These are phyloP conservation scores for Thelephora terrestris DNA, from an alignment of 1,284 basidiomycete species.

Conservation along the genomic window DNA sequence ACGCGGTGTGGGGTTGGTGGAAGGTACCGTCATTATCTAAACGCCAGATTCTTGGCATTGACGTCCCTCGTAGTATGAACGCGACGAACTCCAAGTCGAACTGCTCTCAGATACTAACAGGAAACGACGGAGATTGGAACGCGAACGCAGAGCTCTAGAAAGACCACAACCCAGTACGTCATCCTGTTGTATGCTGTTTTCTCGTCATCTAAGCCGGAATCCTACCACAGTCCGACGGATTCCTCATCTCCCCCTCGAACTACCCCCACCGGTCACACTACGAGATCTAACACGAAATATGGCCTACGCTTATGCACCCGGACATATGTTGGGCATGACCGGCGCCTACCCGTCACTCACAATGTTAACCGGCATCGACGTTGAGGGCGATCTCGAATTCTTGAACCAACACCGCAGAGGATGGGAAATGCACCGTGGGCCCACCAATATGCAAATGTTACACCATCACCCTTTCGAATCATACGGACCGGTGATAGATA, in stretches of 20 bases:
- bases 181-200: background rate
- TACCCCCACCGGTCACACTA: slow-evolving; percentile 23
- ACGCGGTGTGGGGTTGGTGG: slow-evolving; percentile 69
- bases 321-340: slow-evolving; percentile 8
- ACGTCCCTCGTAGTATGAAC: slow-evolving; percentile 34
- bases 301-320: slow-evolving; percentile 10
- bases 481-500: slow-evolving; percentile 19
- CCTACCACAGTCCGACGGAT: slow-evolving; percentile 22
- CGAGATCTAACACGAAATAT: slow-evolving; percentile 17
- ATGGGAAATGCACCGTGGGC: background rate
- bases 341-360: slow-evolving; percentile 46
- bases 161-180: slow-evolving; percentile 57
- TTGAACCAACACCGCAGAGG: slow-evolving; percentile 34
- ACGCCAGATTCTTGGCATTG: background rate
- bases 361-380: slow-evolving; percentile 39
- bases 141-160: slow-evolving; percentile 68
- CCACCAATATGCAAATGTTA: background rate
- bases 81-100: slow-evolving; percentile 67
- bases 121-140: slow-evolving; percentile 70
- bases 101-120: slow-evolving; percentile 79
- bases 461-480: slow-evolving; percentile 16
- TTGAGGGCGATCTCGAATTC: slow-evolving; percentile 45
- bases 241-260: slow-evolving; percentile 21
- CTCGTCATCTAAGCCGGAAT: background rate
- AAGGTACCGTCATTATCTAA: slow-evolving; percentile 36